Conservation (phyloP, 2,329 filamentous ascomycete species). For the Scedosporium boydii region DNA sequence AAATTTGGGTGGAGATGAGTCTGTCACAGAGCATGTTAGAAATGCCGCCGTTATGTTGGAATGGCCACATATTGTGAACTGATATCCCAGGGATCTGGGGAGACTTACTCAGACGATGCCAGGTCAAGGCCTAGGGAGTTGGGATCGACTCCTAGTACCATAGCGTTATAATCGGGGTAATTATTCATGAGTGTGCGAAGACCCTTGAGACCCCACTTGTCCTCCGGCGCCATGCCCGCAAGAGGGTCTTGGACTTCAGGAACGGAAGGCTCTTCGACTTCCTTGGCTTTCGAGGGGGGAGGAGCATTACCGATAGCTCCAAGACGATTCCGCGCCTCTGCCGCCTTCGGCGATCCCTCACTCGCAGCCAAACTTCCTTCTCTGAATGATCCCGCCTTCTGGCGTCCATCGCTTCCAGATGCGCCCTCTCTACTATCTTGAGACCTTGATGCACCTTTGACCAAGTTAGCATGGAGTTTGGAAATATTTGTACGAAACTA, state of each 20-base stretch:
- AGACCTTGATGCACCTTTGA: neutral
- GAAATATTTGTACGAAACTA: neutral
- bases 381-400: conserved; percentile 33
- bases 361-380: conserved; percentile 29
- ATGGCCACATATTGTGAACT: neutral
- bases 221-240: conserved; percentile 49
- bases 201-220: conserved; percentile 58
- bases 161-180: conserved; percentile 52
- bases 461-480: neutral
- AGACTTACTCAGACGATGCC: conserved; percentile 44
- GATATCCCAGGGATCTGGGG: neutral
- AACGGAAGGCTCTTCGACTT: conserved; percentile 28
- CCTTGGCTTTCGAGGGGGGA: conserved; percentile 27
- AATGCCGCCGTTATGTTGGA: no score
- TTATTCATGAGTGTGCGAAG: conserved; percentile 54
- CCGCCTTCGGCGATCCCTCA: conserved; percentile 21
- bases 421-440: conserved; percentile 8
- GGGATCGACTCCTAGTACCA: conserved; percentile 52
- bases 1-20: conserved; percentile 48
- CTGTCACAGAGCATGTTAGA: conserved; percentile 23
- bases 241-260: conserved; percentile 46
- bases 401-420: conserved; percentile 32
- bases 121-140: conserved; percentile 48
- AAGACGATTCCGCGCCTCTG: conserved; percentile 29
- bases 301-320: conserved; percentile 39